These are phyloP conservation scores for Rhodotorula sp. DNA, from an alignment of 1,284 basidiomycete species.

Conservation along the genomic window DNA sequence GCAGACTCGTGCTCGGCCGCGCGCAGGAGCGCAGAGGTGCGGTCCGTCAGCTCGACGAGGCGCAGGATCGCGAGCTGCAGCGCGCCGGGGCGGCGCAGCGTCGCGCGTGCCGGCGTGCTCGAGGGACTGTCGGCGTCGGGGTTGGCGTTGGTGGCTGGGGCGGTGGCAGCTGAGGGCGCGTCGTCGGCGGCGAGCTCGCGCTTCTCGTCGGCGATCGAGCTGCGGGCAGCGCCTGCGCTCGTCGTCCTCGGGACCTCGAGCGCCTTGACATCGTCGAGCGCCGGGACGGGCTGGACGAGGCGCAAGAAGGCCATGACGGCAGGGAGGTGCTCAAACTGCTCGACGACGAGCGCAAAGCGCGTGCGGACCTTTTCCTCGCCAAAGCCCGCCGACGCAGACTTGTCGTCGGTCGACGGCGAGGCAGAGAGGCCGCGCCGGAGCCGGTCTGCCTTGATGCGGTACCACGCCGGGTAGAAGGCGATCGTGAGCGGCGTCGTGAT, in stretches of 20 bases:
- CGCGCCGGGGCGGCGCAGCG: neutral
- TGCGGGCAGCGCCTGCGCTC: neutral
- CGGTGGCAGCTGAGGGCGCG: neutral
- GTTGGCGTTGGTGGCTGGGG: neutral
- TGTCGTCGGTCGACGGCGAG: conserved; percentile 47
- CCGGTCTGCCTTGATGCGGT: conserved; percentile 43
- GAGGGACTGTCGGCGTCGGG: neutral
- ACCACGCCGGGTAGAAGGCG: conserved; percentile 50
- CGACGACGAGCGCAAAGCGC: conserved; percentile 80
- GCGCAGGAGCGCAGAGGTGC: conserved; percentile 81
- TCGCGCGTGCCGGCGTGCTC: neutral
- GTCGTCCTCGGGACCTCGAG: neutral
- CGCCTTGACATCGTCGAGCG: neutral
- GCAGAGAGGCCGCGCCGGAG: conserved; percentile 26
- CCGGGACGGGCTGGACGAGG: conserved; percentile 52
- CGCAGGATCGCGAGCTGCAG: conserved; percentile 59
- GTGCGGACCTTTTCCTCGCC: conserved; percentile 44
- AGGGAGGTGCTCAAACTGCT: conserved; percentile 80
- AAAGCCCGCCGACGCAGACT: conserved; percentile 33
- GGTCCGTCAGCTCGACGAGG: conserved; percentile 82
- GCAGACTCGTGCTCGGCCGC: conserved; percentile 69
- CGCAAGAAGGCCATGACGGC: conserved; percentile 59
- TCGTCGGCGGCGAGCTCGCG: conserved; percentile 16
- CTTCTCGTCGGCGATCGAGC: neutral
- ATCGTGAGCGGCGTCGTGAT: conserved; percentile 53